Evolutionary conservation across 129 eudicot genomes (phyloP).

Genomic region (Flaveria brownii): DNA sequence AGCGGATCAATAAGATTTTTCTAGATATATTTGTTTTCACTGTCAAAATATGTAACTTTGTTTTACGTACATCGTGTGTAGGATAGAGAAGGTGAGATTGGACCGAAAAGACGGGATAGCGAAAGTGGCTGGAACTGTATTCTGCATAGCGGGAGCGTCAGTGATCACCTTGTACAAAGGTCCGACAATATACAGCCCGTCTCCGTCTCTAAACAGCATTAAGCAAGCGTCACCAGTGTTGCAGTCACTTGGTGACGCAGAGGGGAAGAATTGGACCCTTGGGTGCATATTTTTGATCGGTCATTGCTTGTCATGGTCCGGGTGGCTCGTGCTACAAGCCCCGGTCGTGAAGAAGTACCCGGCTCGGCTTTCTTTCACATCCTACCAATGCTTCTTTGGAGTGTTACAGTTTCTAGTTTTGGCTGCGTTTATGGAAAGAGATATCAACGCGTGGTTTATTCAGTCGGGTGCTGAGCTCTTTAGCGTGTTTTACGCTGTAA

Average conservation of each 20-base stretch:
- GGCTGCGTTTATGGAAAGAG: slow-evolving; percentile 85
- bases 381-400: slow-evolving; percentile 93
- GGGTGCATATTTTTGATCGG: slow-evolving; percentile 96
- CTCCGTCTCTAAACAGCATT: slow-evolving; percentile 42
- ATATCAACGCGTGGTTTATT: slow-evolving; percentile 78
- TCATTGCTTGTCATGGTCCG: slow-evolving; percentile 96
- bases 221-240: slow-evolving; percentile 39
- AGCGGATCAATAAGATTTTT: too few species aligned
- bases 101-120: slow-evolving; percentile 91
- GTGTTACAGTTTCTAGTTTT: slow-evolving; percentile 77
- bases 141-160: slow-evolving; percentile 95
- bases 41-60: neutral
- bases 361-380: slow-evolving; percentile 90
- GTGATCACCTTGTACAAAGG: slow-evolving; percentile 96
- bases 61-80: slow-evolving; percentile 28
- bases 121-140: slow-evolving; percentile 71
- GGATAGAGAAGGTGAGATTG: slow-evolving; percentile 86
- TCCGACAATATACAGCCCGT: slow-evolving; percentile 88
- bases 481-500: slow-evolving; percentile 92
- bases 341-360: slow-evolving; percentile 93
- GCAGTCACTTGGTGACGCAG: slow-evolving; percentile 66
- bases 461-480: slow-evolving; percentile 90
- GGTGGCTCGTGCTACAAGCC: slow-evolving; percentile 90
- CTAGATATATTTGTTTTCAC: too few species aligned
- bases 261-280: slow-evolving; percentile 87